Conservation (phyloP, 1,284 basidiomycete genomes). For the Mycocalia duriaeana region DNA sequence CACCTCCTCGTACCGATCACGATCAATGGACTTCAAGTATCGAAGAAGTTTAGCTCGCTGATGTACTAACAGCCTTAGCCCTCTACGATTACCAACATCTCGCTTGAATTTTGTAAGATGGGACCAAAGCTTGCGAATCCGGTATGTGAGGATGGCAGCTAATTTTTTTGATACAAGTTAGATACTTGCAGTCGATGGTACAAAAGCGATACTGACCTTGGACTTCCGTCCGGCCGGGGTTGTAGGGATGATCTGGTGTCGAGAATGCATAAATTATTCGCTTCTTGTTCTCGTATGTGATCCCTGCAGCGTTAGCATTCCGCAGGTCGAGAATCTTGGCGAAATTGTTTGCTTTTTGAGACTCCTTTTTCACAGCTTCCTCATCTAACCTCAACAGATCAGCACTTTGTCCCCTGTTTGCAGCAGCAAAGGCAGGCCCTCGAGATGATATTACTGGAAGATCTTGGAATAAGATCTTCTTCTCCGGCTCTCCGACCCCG, state of each 20-base stretch:
- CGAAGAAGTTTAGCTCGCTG: conserved; percentile 79
- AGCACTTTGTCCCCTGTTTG: conserved; percentile 12
- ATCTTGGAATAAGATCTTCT: conserved; percentile 52
- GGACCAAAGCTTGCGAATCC: conserved; percentile 78
- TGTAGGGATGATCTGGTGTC: conserved; percentile 56
- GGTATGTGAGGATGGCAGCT: conserved; percentile 86
- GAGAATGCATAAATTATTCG: conserved; percentile 83
- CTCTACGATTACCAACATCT: conserved; percentile 76
- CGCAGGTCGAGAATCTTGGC: conserved; percentile 76
- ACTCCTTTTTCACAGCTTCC: conserved; percentile 35
- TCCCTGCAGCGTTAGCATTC: conserved; percentile 81
- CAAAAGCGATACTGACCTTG: conserved; percentile 59
- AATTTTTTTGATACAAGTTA: too few species aligned
- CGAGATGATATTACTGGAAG: conserved; percentile 45
- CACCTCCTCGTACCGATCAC: conserved; percentile 70
- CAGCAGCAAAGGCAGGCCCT: conserved; percentile 11
- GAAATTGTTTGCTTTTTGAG: conserved; percentile 59
- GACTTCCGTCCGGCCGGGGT: conserved; percentile 82
- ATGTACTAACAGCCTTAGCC: conserved; percentile 74
- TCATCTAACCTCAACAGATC: conserved; percentile 15
- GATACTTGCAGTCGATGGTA: too few species aligned
- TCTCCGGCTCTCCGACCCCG: conserved; percentile 55
- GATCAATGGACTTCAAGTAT: conserved; percentile 69
- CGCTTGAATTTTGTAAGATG: conserved; percentile 70
- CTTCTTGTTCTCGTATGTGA: conserved; percentile 82